phyloP scores from a whole-genome alignment of 2,329 filamentous ascomycete genomes.

The Stagonosporopsis cucurbitacearum region DNA sequence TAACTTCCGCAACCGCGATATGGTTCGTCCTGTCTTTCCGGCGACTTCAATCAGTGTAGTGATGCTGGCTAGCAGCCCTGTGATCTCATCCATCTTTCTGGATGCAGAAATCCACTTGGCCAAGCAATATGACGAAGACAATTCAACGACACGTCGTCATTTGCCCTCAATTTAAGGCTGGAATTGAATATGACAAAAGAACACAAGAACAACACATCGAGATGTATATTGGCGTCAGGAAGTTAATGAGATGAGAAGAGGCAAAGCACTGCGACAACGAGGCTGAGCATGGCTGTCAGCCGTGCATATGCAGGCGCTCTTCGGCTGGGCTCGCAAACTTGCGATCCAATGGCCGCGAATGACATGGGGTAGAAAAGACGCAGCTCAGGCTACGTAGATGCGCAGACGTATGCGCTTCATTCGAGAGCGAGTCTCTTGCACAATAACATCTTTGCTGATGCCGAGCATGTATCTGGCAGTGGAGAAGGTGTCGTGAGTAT shows the following conservation, averaged over 20 bases:
- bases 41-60: background rate
- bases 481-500: background rate
- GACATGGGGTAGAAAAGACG: background rate
- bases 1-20: background rate
- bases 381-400: background rate
- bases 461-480: background rate
- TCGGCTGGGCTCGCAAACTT: background rate
- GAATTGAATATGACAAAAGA: no score
- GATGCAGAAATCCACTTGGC: background rate
- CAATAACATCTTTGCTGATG: background rate
- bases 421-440: background rate
- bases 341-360: background rate
- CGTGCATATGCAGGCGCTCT: background rate
- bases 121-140: background rate
- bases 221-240: background rate
- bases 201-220: background rate
- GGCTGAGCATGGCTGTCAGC: background rate
- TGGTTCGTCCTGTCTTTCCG: background rate
- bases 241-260: background rate
- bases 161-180: background rate
- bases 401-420: background rate
- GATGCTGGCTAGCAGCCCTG: background rate
- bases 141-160: background rate
- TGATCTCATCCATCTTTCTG: background rate
- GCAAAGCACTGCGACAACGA: background rate